Conservation (phyloP, 2,329 filamentous ascomycete genomes). For the Exophiala spinifera region DNA sequence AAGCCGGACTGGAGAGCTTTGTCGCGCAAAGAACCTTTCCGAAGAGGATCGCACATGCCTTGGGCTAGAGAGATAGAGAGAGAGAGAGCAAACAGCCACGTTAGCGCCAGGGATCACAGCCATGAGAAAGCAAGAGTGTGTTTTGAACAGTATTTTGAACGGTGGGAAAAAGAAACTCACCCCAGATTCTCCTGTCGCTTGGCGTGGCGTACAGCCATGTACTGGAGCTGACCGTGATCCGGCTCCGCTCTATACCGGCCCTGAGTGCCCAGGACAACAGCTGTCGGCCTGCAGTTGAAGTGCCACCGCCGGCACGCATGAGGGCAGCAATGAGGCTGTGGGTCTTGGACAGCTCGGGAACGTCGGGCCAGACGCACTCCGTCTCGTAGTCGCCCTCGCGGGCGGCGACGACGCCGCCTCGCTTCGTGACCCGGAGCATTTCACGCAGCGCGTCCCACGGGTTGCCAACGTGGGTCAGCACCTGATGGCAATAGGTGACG, state of each 20-base stretch:
- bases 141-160: no score
- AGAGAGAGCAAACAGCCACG: no score
- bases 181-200: conserved; percentile 33
- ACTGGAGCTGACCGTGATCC: conserved; percentile 33
- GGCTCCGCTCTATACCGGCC: conserved; percentile 35
- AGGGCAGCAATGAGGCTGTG: conserved; percentile 27
- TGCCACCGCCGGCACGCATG: conserved; percentile 26
- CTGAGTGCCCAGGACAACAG: conserved; percentile 35
- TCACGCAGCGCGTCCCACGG: conserved; percentile 21
- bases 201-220: conserved; percentile 31
- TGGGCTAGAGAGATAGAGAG: no score
- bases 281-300: conserved; percentile 23
- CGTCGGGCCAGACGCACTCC: conserved; percentile 34
- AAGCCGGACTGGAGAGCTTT: conserved; percentile 9
- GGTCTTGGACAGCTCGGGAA: conserved; percentile 34
- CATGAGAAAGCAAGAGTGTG: no score
- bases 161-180: no score
- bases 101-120: no score
- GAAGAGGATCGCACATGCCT: no score
- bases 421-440: conserved; percentile 39
- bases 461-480: conserved; percentile 43
- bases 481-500: conserved; percentile 44
- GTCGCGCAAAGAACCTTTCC: conserved; percentile 32
- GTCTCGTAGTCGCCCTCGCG: conserved; percentile 31
- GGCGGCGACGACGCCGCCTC: conserved; percentile 43